A percentile compares a stretch with the other conserved stretches of the same genome.
Conservation (phyloP, 108 stramenopile genomes). For the Stephanodiscus triporus region DNA sequence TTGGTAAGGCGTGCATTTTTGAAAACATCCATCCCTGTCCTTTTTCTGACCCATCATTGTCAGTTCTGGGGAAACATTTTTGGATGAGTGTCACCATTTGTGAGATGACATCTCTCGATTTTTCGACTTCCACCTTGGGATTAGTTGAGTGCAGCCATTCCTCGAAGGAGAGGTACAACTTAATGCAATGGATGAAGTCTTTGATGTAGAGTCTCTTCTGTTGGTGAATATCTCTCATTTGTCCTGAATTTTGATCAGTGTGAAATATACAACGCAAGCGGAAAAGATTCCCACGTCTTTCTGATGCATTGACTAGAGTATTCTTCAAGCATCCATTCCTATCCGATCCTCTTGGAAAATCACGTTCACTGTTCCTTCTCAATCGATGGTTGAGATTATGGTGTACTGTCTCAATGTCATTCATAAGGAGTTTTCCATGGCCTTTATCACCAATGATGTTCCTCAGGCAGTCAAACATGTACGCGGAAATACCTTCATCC, state of each 20-base stretch:
- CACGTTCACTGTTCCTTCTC: slow-evolving; percentile 6
- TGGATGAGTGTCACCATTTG: neutral
- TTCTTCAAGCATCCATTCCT: slow-evolving; percentile 2
- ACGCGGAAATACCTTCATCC: neutral
- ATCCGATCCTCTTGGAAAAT: neutral
- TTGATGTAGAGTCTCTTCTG: neutral
- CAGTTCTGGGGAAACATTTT: neutral
- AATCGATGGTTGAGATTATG: neutral
- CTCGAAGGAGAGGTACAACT: neutral
- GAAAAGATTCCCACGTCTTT: neutral
- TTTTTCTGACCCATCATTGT: too few relatives aligned
- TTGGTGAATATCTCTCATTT: neutral
- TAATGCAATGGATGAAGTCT: neutral
- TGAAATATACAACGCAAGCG: neutral
- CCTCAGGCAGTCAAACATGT: slow-evolving; percentile 2
- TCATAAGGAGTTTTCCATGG: neutral
- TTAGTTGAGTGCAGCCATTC: neutral
- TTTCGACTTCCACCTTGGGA: neutral
- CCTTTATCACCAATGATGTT: neutral
- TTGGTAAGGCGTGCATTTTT: neutral
- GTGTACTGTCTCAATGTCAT: slow-evolving; percentile 1
- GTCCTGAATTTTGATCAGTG: neutral
- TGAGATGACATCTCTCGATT: neutral
- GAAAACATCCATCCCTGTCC: neutral
- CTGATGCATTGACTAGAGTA: slow-evolving; percentile 1